Base-by-base conservation (phyloP, 176 grass and related monocot genomes). In the Juncus effusus region DNA sequence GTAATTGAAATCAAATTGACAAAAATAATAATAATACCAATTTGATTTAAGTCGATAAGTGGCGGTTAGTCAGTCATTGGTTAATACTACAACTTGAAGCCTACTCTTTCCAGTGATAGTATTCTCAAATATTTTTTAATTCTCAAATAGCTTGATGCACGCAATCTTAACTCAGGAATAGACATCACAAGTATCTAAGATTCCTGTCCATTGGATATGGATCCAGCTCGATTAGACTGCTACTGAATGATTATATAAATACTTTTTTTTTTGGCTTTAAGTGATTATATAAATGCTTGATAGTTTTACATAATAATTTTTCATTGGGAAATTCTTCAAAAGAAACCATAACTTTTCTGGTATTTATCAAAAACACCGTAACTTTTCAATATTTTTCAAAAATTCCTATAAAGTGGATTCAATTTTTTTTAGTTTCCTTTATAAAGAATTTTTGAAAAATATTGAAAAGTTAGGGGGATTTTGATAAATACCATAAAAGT, bases 151-250 rank as follows among this genome's bases (percentile, higher is more conserved):
- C 37, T 12, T 13, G 10, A 51, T 36, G 62, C 62, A 65, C 54
- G 41, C 13, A 36, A 65, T 19, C 41, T 49, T 51, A 13, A 15
- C 42, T 2, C 7, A 65, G 10, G 9, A 65, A 51, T 13, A 51
- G 63, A 66, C 36, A 64, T 64, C 15, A 66, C 42, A 66, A 51
- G 51, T 51, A 40, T 28, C 19, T 3, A 28, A 28, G 19, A 66
- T 66, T 45, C 9, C 51, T 40, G 41, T 50, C 13, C 11, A 42
- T 64, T 64, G 40, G 39, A 45, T 64, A 16, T 16, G 14, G 7
- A 65, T 65, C n/a, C 62, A 49, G 13, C 13, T 44, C 13, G 63
- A 65, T 65, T 65, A 45, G 41, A 65, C 38, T 28, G 15, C 62
- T 8, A 50, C 16, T 65, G 16, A 16, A 65, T 49, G 36, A 3